Percentiles rank a stretch among this genome's conserved stretches.
Conservation (phyloP, 805 yeast genomes). For the Saccharomyces mikatae region DNA sequence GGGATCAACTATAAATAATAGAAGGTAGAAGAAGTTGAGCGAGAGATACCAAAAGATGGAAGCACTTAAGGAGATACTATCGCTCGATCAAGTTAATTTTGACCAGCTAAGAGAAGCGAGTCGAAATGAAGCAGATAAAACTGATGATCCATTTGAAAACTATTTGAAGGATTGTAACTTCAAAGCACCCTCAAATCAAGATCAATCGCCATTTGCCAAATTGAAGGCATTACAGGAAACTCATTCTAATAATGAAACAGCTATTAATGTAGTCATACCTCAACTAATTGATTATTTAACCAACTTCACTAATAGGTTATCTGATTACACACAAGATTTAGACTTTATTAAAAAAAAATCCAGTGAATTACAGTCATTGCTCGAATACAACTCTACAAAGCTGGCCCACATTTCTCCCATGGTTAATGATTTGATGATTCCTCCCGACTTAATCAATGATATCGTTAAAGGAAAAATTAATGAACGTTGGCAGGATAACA, state of each 20-base stretch:
- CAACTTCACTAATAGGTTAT: slow-evolving; percentile 51
- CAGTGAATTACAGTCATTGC: slow-evolving; percentile 38
- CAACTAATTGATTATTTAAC: slow-evolving; percentile 49
- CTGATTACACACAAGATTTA: slow-evolving; percentile 51
- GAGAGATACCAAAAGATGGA: neutral
- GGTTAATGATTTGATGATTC: slow-evolving; percentile 65
- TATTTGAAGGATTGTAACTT: neutral
- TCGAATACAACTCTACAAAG: slow-evolving; percentile 40
- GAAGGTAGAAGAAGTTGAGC: neutral
- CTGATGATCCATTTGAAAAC: neutral
- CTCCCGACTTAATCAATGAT: slow-evolving; percentile 59
- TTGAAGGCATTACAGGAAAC: slow-evolving; percentile 14
- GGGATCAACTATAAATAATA: neutral
- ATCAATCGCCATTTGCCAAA: slow-evolving; percentile 1
- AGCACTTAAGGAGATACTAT: neutral
- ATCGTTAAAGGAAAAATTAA: slow-evolving; percentile 51
- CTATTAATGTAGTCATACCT: slow-evolving; percentile 25
- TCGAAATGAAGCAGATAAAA: neutral
- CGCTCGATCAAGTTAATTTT: neutral
- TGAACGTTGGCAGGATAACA: slow-evolving; percentile 56
- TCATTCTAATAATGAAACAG: slow-evolving; percentile 11
- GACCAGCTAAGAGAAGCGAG: neutral
- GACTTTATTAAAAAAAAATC: slow-evolving; percentile 51
- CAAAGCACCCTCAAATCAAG: neutral
- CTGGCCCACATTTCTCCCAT: slow-evolving; percentile 58